Base-by-base conservation (phyloP, 331 rosid genomes). In the Malus hybrid region DNA sequence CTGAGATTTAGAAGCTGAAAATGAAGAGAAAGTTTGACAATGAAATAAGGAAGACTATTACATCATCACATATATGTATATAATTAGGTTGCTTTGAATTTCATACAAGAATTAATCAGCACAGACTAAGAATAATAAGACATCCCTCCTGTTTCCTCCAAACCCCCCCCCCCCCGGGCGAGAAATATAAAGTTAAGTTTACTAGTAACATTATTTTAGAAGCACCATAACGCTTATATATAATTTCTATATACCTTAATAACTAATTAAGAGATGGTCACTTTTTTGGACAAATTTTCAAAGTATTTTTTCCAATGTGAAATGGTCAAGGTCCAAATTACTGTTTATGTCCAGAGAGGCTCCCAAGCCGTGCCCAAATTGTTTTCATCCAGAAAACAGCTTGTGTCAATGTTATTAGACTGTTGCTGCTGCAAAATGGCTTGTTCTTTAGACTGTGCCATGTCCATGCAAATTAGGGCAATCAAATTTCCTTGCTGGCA, bases 291-390 rank as follows among this genome's bases (percentile, higher is more conserved):
- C 46, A 2, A 55, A 24, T 42, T 68, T 76, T 73, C 32, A 65
- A 54, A 65, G 12, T 32, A 14, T 19, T 65, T 62, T 76, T 80
- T 80, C 82, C 13, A 60, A 19, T 52, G 57, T 15, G 46, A 39
- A 39, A 39, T 39, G 20, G 1, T 52, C n/a, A 16, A 52, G 18
- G 6, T 15, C 55, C 11, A 22, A 34, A 5, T 15, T 2, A 73
- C 34, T 27, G 50, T 22, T 89, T 89, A 94, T 70, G 98, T 86
- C 97, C 98, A 94, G 2, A 91, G 97, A 46, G 95, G 90, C 72
- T 88, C 98, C 96, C 93, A 90, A 64, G 91, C 86, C 15, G 93
- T 81, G 31, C 86, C 92, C 71, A 90, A 78, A 65, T 10, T 57
- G 77, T 73, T 80, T 36, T 93, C 98, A 39, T 94, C 97, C 19